These are phyloP conservation scores for Plasmodium knowlesi DNA, from an alignment of 169 alveolate genomes.

Conservation along the genomic window DNA sequence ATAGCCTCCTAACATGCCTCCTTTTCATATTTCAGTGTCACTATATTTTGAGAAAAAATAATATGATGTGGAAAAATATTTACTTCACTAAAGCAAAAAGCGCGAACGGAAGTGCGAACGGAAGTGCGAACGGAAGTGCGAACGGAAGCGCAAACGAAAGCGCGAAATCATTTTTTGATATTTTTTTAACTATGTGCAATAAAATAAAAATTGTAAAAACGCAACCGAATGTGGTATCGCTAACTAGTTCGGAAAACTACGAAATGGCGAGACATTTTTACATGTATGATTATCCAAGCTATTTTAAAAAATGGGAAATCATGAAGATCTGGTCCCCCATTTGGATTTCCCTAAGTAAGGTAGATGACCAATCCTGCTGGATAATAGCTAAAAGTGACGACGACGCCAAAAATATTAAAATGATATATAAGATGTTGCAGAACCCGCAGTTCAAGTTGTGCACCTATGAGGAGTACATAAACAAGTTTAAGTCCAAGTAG, in stretches of 20 bases:
- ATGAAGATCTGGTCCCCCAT: slow-evolving; percentile 91
- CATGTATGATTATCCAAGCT: slow-evolving; percentile 87
- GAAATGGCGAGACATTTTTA: slow-evolving; percentile 88
- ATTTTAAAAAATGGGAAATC: slow-evolving; percentile 91
- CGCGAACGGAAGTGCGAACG: slow-evolving; percentile 14
- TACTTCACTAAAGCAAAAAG: slow-evolving; percentile 41
- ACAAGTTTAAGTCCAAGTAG: slow-evolving; percentile 53
- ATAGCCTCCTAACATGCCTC: slow-evolving; percentile 88
- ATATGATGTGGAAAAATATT: slow-evolving; percentile 63
- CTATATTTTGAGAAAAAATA: slow-evolving; percentile 75
- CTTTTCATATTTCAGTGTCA: slow-evolving; percentile 86
- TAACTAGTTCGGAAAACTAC: slow-evolving; percentile 82
- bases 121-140: slow-evolving; percentile 14
- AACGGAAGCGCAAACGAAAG: slow-evolving; percentile 24
- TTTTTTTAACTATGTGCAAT: slow-evolving; percentile 75
- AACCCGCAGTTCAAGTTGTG: slow-evolving; percentile 85
- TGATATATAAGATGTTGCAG: slow-evolving; percentile 87
- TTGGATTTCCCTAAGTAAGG: slow-evolving; percentile 87
- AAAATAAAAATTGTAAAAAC: slow-evolving; percentile 87
- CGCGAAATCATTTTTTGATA: slow-evolving; percentile 25
- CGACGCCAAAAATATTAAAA: slow-evolving; percentile 84
- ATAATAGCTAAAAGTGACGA: slow-evolving; percentile 88
- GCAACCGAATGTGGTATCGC: slow-evolving; percentile 87
- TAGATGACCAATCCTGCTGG: slow-evolving; percentile 90
- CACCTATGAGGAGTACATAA: slow-evolving; percentile 81